phyloP scores from a whole-genome alignment of 2,329 filamentous ascomycete species.

The Stenocarpella maydis region DNA sequence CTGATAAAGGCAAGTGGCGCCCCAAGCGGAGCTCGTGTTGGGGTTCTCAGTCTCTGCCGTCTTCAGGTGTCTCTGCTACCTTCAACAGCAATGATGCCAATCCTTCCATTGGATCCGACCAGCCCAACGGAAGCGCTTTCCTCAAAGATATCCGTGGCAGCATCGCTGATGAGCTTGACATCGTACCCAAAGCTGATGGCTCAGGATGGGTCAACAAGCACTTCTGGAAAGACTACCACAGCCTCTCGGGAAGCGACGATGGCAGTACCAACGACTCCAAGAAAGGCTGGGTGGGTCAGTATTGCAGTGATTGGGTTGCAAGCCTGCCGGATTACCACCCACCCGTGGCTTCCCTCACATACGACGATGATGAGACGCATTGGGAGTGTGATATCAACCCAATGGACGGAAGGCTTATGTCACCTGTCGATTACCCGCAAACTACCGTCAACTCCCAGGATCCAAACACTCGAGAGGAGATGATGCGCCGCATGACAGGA shows the following conservation, averaged over 20 bases:
- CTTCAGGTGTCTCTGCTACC: constrained; percentile 2
- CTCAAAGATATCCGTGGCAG: constrained; percentile 27
- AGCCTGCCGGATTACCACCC: background rate
- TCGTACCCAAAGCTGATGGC: constrained; percentile 19
- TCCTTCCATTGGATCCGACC: background rate
- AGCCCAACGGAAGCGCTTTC: background rate
- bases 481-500: background rate
- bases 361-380: background rate
- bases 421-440: constrained; percentile 31
- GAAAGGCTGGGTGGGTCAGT: constrained; percentile 1
- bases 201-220: constrained; percentile 27
- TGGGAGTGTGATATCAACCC: constrained; percentile 33
- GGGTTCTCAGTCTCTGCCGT: constrained; percentile 30
- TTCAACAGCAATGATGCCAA: background rate
- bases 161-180: constrained; percentile 31
- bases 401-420: constrained; percentile 22
- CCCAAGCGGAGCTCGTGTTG: constrained; percentile 19
- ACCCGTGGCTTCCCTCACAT: background rate
- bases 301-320: constrained; percentile 22
- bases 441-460: constrained; percentile 26
- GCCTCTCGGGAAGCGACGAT: background rate
- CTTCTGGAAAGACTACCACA: constrained; percentile 22
- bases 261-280: background rate
- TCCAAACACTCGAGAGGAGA: background rate
- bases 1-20: constrained; percentile 18